Evolutionary conservation across 2,329 filamentous ascomycete genomes (phyloP).

Genomic region (Plectosphaerella sp.): DNA sequence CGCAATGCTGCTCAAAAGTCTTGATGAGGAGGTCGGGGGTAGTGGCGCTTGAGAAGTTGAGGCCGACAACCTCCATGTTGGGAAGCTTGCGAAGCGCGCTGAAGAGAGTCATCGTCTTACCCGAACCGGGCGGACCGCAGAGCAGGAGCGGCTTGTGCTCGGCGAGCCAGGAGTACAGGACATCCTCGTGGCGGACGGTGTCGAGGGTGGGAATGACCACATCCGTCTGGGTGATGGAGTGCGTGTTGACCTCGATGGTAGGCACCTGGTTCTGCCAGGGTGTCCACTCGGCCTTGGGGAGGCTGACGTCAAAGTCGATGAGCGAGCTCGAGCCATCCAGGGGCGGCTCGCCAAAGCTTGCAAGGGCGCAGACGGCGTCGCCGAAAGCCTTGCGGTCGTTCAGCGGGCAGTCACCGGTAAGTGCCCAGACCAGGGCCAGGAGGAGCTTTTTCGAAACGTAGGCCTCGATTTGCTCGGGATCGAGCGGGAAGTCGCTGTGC

Average conservation of each 20-base stretch:
- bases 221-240: slow-evolving; percentile 96
- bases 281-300: slow-evolving; percentile 85
- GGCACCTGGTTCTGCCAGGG: slow-evolving; percentile 95
- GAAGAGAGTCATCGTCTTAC: slow-evolving; percentile 99
- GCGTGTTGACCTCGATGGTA: slow-evolving; percentile 92
- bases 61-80: slow-evolving; percentile 97
- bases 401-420: slow-evolving; percentile 92
- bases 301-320: slow-evolving; percentile 89
- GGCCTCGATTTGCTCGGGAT: slow-evolving; percentile 81
- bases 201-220: slow-evolving; percentile 97
- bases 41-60: slow-evolving; percentile 98
- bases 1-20: slow-evolving; percentile 98
- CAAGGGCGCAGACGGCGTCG: slow-evolving; percentile 75
- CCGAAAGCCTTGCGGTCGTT: slow-evolving; percentile 84
- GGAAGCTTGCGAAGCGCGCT: slow-evolving; percentile 93
- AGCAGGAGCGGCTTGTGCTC: slow-evolving; percentile 97
- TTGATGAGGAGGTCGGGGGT: slow-evolving; percentile 97
- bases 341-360: slow-evolving; percentile 79
- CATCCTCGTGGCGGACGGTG: slow-evolving; percentile 95
- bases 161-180: slow-evolving; percentile 98
- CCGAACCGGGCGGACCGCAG: slow-evolving; percentile 94
- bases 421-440: slow-evolving; percentile 88
- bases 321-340: slow-evolving; percentile 76
- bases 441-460: slow-evolving; percentile 93
- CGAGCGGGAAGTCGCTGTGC: slow-evolving; percentile 89